phyloP scores from a whole-genome alignment of 495 filamentous ascomycete species.

The Clohesyomyces aquaticus region DNA sequence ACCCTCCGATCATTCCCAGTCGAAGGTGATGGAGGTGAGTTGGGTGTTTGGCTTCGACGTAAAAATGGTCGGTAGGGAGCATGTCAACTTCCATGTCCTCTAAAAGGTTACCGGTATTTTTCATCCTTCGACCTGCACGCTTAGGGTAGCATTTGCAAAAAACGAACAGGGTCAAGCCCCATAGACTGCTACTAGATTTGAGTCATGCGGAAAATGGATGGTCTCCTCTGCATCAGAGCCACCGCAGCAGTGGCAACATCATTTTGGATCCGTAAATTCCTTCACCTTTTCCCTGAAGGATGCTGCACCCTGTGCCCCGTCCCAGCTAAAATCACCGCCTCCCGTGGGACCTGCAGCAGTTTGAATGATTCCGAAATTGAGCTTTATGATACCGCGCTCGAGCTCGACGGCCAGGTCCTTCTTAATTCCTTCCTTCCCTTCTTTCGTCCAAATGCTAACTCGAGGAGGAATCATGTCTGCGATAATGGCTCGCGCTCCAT shows the following conservation, averaged over 20 bases:
- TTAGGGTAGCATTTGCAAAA: no score
- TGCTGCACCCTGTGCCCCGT: neutral
- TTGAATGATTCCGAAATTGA: neutral
- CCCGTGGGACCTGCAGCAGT: neutral
- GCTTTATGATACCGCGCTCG: neutral
- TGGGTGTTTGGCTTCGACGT: no score
- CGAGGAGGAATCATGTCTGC: neutral
- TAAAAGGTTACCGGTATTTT: no score
- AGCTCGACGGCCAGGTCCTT: slow-evolving; percentile 6
- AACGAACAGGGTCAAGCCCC: no score
- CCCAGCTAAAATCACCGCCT: neutral
- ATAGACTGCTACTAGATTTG: no score
- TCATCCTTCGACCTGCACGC: no score
- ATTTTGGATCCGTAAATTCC: neutral
- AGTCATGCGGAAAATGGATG: neutral
- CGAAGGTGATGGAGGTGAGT: no score
- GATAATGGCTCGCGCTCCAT: neutral
- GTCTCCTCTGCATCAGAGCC: neutral
- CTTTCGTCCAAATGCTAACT: neutral
- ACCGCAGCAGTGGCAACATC: no score
- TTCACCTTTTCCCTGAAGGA: neutral
- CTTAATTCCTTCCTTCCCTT: neutral
- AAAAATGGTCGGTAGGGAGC: no score
- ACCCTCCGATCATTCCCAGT: no score
- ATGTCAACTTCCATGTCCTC: no score